These are phyloP conservation scores for Neurospora intermedia DNA, from an alignment of 495 filamentous ascomycete genomes.

Conservation along the genomic window DNA sequence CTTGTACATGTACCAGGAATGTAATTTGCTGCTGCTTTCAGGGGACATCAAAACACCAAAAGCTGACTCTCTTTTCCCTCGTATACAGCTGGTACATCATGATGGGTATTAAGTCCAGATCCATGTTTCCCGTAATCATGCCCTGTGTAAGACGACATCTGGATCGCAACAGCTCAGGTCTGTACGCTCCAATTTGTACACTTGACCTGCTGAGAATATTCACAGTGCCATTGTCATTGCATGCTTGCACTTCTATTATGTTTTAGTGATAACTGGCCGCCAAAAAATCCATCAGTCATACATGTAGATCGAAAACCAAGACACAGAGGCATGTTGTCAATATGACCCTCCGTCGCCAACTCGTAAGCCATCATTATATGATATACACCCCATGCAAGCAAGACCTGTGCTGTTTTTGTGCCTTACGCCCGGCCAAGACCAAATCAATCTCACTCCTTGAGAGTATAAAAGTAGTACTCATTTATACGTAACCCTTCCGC, in stretches of 20 bases:
- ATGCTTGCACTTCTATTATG: not conserved
- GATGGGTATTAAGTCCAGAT: not conserved
- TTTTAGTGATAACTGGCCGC: not conserved
- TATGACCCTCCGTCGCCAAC: constrained; percentile 3
- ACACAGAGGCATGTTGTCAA: not conserved
- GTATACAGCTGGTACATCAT: not conserved
- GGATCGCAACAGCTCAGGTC: not conserved
- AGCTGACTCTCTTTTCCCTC: not conserved
- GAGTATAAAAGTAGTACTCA: not conserved
- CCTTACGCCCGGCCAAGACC: constrained; percentile 15
- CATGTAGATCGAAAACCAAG: not conserved
- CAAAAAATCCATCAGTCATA: not conserved
- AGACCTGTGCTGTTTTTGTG: constrained; percentile 13
- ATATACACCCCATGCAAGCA: constrained; percentile 13
- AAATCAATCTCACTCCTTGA: constrained; percentile 2
- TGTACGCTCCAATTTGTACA: not conserved
- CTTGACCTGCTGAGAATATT: not conserved
- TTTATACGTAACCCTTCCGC: constrained; percentile 49
- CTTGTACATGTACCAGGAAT: not conserved
- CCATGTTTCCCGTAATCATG: not conserved
- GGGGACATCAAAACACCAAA: not conserved
- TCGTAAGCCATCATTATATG: constrained; percentile 18
- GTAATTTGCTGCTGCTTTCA: not conserved
- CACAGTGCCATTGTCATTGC: not conserved
- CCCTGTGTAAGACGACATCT: not conserved